Base-by-base conservation (phyloP, 2,329 filamentous ascomycete genomes). In the Periconia sp. region DNA sequence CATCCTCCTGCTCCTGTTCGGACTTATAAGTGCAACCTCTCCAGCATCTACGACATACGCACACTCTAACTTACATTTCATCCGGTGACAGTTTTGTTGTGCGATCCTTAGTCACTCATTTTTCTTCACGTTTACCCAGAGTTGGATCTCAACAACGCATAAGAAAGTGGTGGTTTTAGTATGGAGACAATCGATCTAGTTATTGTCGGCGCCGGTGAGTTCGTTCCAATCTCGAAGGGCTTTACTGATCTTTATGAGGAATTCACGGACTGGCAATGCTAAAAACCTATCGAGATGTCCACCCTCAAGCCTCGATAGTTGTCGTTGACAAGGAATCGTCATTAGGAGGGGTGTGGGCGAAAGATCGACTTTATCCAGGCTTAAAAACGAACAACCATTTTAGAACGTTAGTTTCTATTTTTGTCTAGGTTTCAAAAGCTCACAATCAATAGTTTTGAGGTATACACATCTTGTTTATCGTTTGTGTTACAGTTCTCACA, bases 221-320 rank as follows among this genome's bases (percentile, higher is more conserved):
- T 4, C 13, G 7, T 13, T 19, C 25, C 21, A 37, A n/a, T 23
- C 3, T 12, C 17, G 10, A 24, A 11, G 13, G 9, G 33, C 15
- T 16, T 9, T 30, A 21, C 24, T 41, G 33, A 43, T 15, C 5
- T 3, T 17, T 24, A 7, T 8, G 33, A 64, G 62, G 62, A 10
- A 58, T 65, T 23, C 72, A 72, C 48, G 78, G 78, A 5, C 65
- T 81, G 17, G 70, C 70, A 29, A 66, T 72, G 5, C 72, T 77
- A 8, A 78, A 78, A 56, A 77, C 75, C 1, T 77, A 76, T 50
- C 73, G 74, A 44, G 67, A 76, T 33, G 57, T 73, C 8, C 67
- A 77, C 41, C 71, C 70, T 0, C 39, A 57, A 13, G 61, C 71
- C n/a, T 66, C 70, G 2, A 54, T 78, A 1, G 43, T 73, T 4